Conservation (phyloP, 257 asterid species). For the Nicotiana tabacum region DNA sequence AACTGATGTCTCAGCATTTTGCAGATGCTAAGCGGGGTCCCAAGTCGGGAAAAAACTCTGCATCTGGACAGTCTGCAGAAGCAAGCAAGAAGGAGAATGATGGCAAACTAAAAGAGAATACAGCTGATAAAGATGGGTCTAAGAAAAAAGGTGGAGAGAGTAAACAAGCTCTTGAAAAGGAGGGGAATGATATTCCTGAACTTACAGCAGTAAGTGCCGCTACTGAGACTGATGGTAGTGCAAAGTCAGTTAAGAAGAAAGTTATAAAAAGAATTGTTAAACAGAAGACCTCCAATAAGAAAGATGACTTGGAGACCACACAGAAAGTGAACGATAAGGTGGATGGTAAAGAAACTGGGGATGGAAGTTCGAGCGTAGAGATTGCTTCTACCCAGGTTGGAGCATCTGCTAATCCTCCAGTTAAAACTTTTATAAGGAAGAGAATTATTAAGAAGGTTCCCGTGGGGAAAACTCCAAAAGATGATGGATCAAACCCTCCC, state of each 20-base stretch:
- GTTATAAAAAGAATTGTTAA: conserved; percentile 51
- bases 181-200: conserved; percentile 25
- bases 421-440: conserved; percentile 62
- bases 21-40: conserved; percentile 31
- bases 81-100: conserved; percentile 37
- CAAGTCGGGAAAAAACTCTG: conserved; percentile 32
- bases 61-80: conserved; percentile 37
- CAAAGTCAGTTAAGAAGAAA: conserved; percentile 70
- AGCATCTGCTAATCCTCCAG: conserved; percentile 34
- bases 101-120: conserved; percentile 27
- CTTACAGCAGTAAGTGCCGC: conserved; percentile 32
- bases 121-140: conserved; percentile 27
- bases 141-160: conserved; percentile 35
- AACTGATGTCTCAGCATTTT: conserved; percentile 22
- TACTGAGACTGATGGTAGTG: conserved; percentile 34
- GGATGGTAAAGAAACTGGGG: conserved; percentile 43
- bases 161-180: conserved; percentile 34
- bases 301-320: conserved; percentile 16
- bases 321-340: conserved; percentile 3
- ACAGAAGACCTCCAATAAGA: conserved; percentile 25
- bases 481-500: conserved; percentile 25
- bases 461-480: conserved; percentile 24
- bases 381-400: conserved; percentile 43
- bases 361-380: conserved; percentile 33
- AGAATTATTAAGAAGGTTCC: conserved; percentile 46